These are phyloP conservation scores for Pseudocohnilembus persalinus DNA, from an alignment of 169 alveolate species.

Conservation along the genomic window DNA sequence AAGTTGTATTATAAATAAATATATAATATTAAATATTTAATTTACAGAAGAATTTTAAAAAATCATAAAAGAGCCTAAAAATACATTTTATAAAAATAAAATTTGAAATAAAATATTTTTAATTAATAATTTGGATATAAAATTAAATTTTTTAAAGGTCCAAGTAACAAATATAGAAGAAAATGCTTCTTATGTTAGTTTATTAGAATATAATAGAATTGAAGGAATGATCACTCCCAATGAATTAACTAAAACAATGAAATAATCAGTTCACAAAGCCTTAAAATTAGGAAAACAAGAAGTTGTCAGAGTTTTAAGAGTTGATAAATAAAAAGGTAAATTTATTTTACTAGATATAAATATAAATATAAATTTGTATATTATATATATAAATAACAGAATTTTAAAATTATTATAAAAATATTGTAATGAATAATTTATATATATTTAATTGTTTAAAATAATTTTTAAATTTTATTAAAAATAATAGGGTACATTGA, in stretches of 20 bases:
- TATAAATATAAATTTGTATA: too few relatives aligned
- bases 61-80: background rate
- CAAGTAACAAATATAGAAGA: constrained; percentile 64
- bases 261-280: constrained; percentile 57
- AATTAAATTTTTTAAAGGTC: constrained; percentile 47
- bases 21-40: background rate
- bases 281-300: constrained; percentile 73
- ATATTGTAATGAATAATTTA: too few relatives aligned
- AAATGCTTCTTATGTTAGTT: constrained; percentile 75
- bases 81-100: background rate
- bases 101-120: background rate
- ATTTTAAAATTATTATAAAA: too few relatives aligned
- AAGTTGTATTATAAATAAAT: background rate
- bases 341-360: too few relatives aligned
- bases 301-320: constrained; percentile 71
- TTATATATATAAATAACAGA: too few relatives aligned
- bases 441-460: constrained; percentile 16
- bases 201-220: constrained; percentile 69
- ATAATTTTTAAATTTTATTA: constrained; percentile 36
- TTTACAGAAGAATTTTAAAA: background rate
- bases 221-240: constrained; percentile 70
- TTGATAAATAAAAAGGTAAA: constrained; percentile 66
- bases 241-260: constrained; percentile 71
- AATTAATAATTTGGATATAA: background rate
- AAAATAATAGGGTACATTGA: constrained; percentile 66